A percentile compares a stretch with the other conserved stretches of the same genome.
These are phyloP conservation scores for Vitellaria paradoxa DNA, from an alignment of 179 eudicot genomes.

Conservation along the genomic window DNA sequence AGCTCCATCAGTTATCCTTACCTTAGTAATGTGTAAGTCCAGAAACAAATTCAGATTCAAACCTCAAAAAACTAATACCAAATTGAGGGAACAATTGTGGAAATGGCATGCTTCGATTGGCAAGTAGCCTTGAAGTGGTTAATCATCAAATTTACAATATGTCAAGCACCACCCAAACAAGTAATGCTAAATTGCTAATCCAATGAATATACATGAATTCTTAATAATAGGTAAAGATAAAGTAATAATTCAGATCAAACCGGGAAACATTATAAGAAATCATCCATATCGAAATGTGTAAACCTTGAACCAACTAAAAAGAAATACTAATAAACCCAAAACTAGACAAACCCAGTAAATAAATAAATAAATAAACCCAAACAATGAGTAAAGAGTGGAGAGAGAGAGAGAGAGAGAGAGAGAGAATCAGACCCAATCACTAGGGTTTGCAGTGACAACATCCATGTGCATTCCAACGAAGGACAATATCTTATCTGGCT, in stretches of 20 bases:
- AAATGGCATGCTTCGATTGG: background rate
- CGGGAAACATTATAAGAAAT: slow-evolving; percentile 9
- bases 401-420: background rate
- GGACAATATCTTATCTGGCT: slow-evolving; percentile 60
- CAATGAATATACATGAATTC: background rate
- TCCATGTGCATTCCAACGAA: slow-evolving; percentile 99
- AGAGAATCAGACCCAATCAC: slow-evolving; percentile 66
- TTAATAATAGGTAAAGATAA: background rate
- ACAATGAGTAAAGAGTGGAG: background rate
- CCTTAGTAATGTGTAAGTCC: background rate
- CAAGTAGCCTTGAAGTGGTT: background rate
- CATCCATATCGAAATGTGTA: background rate
- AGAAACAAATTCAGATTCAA: background rate
- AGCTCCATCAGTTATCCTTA: too few relatives aligned
- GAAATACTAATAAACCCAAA: background rate
- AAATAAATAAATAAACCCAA: background rate
- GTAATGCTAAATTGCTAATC: background rate
- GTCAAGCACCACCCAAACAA: background rate
- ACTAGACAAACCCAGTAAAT: background rate
- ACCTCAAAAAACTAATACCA: background rate
- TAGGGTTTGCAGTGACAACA: slow-evolving; percentile 90
- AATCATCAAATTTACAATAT: background rate
- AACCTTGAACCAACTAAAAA: background rate
- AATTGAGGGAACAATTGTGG: background rate
- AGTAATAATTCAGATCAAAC: slow-evolving; percentile 1